A percentile compares a stretch with the other conserved stretches of the same genome.
Conservation (phyloP, 2,329 filamentous ascomycete species). For the Chaetoscypha palmicola region DNA sequence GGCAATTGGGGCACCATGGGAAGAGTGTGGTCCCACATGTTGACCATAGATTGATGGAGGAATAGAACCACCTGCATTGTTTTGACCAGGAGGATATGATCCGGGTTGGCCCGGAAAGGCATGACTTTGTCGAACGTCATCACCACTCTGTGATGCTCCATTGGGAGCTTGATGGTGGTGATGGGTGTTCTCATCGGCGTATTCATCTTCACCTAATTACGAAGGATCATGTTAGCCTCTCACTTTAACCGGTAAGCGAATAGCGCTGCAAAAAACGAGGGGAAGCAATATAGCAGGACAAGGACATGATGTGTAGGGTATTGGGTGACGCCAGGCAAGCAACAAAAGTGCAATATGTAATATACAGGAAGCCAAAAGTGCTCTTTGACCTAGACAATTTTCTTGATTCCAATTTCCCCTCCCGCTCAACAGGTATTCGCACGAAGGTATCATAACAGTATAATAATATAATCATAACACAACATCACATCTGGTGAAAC, state of each 20-base stretch:
- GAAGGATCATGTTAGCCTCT: constrained; percentile 29
- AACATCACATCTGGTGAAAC: constrained; percentile 70
- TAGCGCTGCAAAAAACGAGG: constrained; percentile 1
- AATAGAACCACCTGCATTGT: constrained; percentile 52
- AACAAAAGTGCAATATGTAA: constrained; percentile 31
- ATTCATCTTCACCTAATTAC: constrained; percentile 53
- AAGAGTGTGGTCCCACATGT: constrained; percentile 36
- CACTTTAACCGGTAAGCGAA: constrained; percentile 27
- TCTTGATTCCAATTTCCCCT: constrained; percentile 11
- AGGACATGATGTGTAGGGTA: constrained; percentile 26
- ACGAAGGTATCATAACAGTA: constrained; percentile 31
- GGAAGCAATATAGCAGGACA: constrained; percentile 24
- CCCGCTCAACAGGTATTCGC: constrained; percentile 26
- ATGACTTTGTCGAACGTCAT: constrained; percentile 66
- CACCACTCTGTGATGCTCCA: constrained; percentile 44
- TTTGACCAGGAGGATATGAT: constrained; percentile 53
- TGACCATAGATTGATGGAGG: constrained; percentile 50
- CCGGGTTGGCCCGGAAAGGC: constrained; percentile 65
- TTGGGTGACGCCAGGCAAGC: constrained; percentile 23
- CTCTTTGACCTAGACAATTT: constrained; percentile 17
- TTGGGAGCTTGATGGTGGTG: constrained; percentile 59
- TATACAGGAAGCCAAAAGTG: constrained; percentile 30
- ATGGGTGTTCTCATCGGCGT: constrained; percentile 57
- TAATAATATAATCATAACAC: constrained; percentile 37
- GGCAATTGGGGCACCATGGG: constrained; percentile 34